A percentile compares a stretch with the other conserved stretches of the same genome.
These are phyloP conservation scores for Exophiala mesophila DNA, from an alignment of 2,329 filamentous ascomycete genomes.

Conservation along the genomic window DNA sequence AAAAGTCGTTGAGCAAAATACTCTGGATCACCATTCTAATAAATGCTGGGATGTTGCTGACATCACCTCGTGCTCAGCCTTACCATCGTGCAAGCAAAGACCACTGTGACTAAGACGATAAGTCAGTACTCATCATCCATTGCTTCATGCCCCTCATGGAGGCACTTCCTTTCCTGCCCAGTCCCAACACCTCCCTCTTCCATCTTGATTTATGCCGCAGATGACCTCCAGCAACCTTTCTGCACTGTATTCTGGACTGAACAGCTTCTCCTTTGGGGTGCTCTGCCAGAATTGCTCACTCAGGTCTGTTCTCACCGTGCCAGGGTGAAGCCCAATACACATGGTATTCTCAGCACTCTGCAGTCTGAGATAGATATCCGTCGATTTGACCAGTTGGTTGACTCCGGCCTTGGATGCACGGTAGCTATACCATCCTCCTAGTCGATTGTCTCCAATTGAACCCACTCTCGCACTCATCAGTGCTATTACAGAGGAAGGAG, in stretches of 20 bases:
- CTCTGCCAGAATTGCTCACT: conserved; percentile 67
- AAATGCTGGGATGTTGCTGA: no score
- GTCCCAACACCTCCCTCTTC: conserved; percentile 33
- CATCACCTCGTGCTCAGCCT: not conserved
- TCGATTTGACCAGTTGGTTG: conserved; percentile 64
- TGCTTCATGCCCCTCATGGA: conserved; percentile 17
- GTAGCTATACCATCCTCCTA: conserved; percentile 80
- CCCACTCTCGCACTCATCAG: conserved; percentile 75
- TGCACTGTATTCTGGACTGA: conserved; percentile 62
- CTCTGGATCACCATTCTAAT: no score
- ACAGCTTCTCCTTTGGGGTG: conserved; percentile 58
- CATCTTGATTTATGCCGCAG: conserved; percentile 49
- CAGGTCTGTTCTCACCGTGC: conserved; percentile 71
- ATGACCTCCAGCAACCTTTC: conserved; percentile 60
- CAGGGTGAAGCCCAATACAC: conserved; percentile 69
- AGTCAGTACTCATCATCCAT: no score
- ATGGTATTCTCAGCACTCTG: conserved; percentile 59
- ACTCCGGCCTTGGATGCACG: conserved; percentile 71
- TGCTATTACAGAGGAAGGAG: conserved; percentile 56
- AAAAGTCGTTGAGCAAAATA: no score
- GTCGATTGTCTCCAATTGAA: conserved; percentile 63
- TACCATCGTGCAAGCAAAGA: not conserved
- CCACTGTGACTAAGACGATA: conserved; percentile 1
- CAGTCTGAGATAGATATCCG: conserved; percentile 61
- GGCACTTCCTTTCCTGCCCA: conserved; percentile 24